These are phyloP conservation scores for Marasmius tenuissimus DNA, from an alignment of 1,284 basidiomycete species.

Conservation along the genomic window DNA sequence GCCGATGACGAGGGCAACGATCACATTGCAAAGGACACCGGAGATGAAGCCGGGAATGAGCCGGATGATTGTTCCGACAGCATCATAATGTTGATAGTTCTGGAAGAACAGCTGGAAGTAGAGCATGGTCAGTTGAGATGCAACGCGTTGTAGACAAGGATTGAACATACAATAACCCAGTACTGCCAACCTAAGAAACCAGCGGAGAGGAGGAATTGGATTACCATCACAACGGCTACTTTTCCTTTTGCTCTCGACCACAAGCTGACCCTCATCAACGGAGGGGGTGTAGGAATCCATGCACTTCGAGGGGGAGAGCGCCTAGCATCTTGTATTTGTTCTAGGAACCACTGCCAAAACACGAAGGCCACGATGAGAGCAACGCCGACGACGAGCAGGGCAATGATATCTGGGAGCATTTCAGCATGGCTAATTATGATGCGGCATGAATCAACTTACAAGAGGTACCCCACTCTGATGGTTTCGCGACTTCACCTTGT, in stretches of 20 bases:
- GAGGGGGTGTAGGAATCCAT: slow-evolving; percentile 50
- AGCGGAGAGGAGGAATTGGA: slow-evolving; percentile 72
- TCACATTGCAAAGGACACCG: slow-evolving; percentile 68
- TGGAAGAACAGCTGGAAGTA: slow-evolving; percentile 63
- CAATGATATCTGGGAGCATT: slow-evolving; percentile 48
- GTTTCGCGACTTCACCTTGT: slow-evolving; percentile 50
- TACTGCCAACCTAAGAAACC: slow-evolving; percentile 58
- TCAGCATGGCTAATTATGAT: too few relatives aligned
- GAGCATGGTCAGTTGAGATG: neutral
- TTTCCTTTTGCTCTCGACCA: slow-evolving; percentile 67
- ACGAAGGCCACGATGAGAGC: slow-evolving; percentile 63
- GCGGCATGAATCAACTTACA: slow-evolving; percentile 30
- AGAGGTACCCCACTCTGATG: slow-evolving; percentile 52
- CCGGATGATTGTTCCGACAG: slow-evolving; percentile 73
- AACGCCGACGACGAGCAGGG: slow-evolving; percentile 64
- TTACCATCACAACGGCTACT: slow-evolving; percentile 63
- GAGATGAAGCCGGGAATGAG: slow-evolving; percentile 77
- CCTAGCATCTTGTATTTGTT: slow-evolving; percentile 35
- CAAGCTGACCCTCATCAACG: slow-evolving; percentile 67
- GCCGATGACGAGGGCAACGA: slow-evolving; percentile 63
- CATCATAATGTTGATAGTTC: slow-evolving; percentile 50
- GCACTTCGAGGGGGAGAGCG: slow-evolving; percentile 27
- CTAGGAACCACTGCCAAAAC: slow-evolving; percentile 69
- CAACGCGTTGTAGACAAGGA: neutral
- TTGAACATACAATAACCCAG: slow-evolving; percentile 49